Percentiles rank a stretch among this genome's conserved stretches.
Evolutionary conservation across 768 basidiomycete genomes (phyloP).

Genomic region (Auricularia heimuer): DNA sequence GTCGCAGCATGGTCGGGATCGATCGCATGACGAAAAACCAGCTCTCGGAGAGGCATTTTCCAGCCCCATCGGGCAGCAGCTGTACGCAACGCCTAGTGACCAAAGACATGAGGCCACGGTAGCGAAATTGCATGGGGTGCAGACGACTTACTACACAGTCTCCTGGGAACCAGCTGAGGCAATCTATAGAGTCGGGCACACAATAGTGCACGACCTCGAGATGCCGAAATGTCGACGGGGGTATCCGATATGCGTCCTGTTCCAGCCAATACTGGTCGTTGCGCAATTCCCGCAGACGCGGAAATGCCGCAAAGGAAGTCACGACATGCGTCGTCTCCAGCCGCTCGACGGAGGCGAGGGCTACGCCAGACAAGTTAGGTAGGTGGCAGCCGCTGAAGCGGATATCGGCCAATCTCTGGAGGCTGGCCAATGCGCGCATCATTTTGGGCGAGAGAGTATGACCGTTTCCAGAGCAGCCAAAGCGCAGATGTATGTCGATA

Average conservation of each 20-base stretch:
- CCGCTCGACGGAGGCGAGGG: neutral
- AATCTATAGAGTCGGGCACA: neutral
- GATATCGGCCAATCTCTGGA: neutral
- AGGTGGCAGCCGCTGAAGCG: neutral
- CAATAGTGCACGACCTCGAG: neutral
- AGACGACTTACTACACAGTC: neutral
- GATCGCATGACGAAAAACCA: neutral
- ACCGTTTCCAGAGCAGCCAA: neutral
- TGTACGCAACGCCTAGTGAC: neutral
- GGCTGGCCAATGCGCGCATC: neutral
- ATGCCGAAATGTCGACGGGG: neutral
- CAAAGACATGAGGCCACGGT: neutral
- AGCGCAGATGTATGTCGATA: neutral
- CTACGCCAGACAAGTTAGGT: neutral
- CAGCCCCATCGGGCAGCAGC: neutral
- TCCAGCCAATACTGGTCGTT: constrained; percentile 1
- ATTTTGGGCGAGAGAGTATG: neutral
- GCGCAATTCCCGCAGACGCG: neutral
- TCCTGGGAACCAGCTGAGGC: neutral
- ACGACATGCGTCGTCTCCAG: neutral
- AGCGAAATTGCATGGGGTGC: neutral
- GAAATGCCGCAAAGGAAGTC: neutral
- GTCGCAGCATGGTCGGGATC: neutral
- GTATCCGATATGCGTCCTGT: neutral
- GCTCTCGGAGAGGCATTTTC: neutral